Evolutionary conservation across 2,329 filamentous ascomycete species (phyloP), one percentile per base, ranked within the genome.

Genomic region (Coniella vitis): DNA sequence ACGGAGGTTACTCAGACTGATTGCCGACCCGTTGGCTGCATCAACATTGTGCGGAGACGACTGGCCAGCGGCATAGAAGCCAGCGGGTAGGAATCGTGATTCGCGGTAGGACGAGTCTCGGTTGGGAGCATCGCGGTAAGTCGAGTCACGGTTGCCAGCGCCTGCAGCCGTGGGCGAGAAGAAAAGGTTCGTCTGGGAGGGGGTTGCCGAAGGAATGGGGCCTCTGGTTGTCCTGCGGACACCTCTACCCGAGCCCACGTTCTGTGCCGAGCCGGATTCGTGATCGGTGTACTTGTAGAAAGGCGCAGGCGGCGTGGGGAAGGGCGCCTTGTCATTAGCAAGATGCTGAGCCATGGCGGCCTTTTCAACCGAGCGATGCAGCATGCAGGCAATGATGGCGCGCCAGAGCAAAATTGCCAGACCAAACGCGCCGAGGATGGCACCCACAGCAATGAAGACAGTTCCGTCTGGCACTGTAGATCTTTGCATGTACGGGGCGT

Each of bases 361-460:
- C 56, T 84, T 85, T 63, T 87, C 86, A 51, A 97, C 90, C 32
- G 87, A 93, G 51, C 91, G 87, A 67, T 96, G 91, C 51, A 98
- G 80, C 37, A 91, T 86, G 78, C 89, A 95, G 52, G 87, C 90
- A 51, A 96, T 83, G 48, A 96, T 78, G 44, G 77, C 84, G 53
- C 91, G 87, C 93, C 93, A 98, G 50, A 86, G 75, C 12, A 98
- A 75, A 38, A 97, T 80, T n/a, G 82, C 83, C 8, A 89, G 72
- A 10, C 83, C 88, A 55, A 96, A 80, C 56, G 90, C 84, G 14
- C 88, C 93, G 7, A 98, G 78, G 22, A 89, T 84, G 21, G 90
- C 86, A 39, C 93, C 93, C 1, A 97, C 93, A 19, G 83, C 86
- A 60, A 98, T 98, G 70, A 98, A 98, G 51, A 98, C 86, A 4